Evolutionary conservation across 1,284 basidiomycete species (phyloP).

Genomic region (Fomitopsis schrenkii): DNA sequence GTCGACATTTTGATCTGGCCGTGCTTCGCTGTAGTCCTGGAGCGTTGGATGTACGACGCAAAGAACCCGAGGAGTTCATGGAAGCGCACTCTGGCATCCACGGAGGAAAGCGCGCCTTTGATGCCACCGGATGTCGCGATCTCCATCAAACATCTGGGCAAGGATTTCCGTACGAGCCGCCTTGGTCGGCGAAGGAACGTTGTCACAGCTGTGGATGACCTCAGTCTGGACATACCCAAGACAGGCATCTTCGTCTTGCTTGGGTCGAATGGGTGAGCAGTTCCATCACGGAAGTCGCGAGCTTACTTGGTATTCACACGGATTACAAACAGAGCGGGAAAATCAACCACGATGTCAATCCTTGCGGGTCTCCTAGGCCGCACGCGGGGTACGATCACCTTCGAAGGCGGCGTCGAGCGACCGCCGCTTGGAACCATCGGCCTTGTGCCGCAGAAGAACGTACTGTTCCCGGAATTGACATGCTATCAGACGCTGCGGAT

Average conservation of each 20-base stretch:
- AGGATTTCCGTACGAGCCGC: conserved; percentile 45
- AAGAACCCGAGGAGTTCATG: conserved; percentile 28
- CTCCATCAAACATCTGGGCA: conserved; percentile 54
- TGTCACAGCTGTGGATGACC: conserved; percentile 59
- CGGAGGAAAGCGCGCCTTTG: conserved; percentile 16
- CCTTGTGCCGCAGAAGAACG: conserved; percentile 81
- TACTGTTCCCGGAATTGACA: conserved; percentile 73
- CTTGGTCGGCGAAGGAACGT: conserved; percentile 33
- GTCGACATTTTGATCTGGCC: conserved; percentile 72
- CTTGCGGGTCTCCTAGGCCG: conserved; percentile 58
- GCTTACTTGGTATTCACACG: too few relatives aligned
- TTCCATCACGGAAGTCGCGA: too few relatives aligned
- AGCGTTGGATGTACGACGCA: conserved; percentile 60
- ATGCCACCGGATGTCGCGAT: conserved; percentile 48
- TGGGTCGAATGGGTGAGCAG: conserved; percentile 56
- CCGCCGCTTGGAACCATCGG: conserved; percentile 64
- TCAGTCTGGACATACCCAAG: conserved; percentile 63
- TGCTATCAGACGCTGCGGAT: conserved; percentile 71
- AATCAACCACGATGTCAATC: conserved; percentile 69
- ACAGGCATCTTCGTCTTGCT: conserved; percentile 72
- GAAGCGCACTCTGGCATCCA: conserved; percentile 9
- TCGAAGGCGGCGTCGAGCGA: conserved; percentile 48
- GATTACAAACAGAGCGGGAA: conserved; percentile 56
- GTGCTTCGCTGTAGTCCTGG: conserved; percentile 52
- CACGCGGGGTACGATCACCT: conserved; percentile 58